Percentiles rank a stretch among this genome's conserved stretches.
Conservation (phyloP, 192 early-diverging fungal species). For the Podila minutissima region DNA sequence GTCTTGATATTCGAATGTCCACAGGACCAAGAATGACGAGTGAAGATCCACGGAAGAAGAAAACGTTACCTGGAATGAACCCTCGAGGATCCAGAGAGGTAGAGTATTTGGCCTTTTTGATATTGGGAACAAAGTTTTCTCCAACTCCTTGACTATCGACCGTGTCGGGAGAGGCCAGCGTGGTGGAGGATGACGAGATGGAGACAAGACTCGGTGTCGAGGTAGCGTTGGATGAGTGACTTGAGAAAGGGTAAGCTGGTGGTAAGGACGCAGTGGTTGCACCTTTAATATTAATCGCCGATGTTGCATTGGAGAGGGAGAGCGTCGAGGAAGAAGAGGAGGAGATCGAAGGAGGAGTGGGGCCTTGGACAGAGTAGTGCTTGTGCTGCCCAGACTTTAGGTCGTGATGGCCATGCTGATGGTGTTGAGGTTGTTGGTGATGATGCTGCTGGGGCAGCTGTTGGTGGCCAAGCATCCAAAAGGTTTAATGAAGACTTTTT, state of each 20-base stretch:
- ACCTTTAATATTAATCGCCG: slow-evolving; percentile 18
- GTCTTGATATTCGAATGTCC: too few relatives aligned
- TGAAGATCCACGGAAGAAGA: background rate
- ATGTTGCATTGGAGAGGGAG: slow-evolving; percentile 8
- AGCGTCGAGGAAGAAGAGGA: slow-evolving; percentile 22
- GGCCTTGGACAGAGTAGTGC: background rate
- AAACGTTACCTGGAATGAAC: slow-evolving; percentile 65
- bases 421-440: slow-evolving; percentile 17
- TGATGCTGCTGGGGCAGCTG: slow-evolving; percentile 51
- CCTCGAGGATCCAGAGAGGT: slow-evolving; percentile 69
- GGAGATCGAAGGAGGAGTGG: slow-evolving; percentile 4
- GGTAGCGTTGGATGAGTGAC: slow-evolving; percentile 13
- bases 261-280: slow-evolving; percentile 22
- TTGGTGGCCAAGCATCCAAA: slow-evolving; percentile 50
- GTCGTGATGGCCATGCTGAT: slow-evolving; percentile 6
- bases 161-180: slow-evolving; percentile 19
- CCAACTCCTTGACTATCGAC: slow-evolving; percentile 18
- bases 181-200: slow-evolving; percentile 15
- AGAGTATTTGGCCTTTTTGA: slow-evolving; percentile 67
- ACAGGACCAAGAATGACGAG: too few relatives aligned
- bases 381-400: slow-evolving; percentile 10
- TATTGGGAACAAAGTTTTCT: slow-evolving; percentile 52
- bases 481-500: background rate
- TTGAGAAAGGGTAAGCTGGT: slow-evolving; percentile 42
- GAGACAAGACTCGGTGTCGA: slow-evolving; percentile 28